A percentile compares a stretch with the other conserved stretches of the same genome.
These are phyloP conservation scores for Hypoxylon sp. DNA, from an alignment of 2,329 filamentous ascomycete genomes.

Conservation along the genomic window DNA sequence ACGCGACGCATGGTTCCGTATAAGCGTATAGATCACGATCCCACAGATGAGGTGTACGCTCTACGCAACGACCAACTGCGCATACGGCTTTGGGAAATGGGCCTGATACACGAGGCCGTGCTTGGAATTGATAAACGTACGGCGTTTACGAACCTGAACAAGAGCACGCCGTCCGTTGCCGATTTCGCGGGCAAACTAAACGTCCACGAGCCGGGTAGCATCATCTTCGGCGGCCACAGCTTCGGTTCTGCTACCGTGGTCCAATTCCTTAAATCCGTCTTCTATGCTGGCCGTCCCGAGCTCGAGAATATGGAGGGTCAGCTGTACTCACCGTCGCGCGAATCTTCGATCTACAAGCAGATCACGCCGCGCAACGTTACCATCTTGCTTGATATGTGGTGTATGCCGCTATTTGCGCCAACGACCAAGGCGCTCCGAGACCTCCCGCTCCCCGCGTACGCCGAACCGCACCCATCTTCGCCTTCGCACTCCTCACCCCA, in stretches of 20 bases:
- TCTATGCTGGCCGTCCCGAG: constrained; percentile 68
- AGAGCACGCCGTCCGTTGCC: constrained; percentile 62
- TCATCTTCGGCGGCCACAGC: constrained; percentile 83
- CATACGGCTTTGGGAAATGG: constrained; percentile 83
- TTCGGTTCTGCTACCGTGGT: constrained; percentile 81
- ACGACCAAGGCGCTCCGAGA: constrained; percentile 73
- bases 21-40: constrained; percentile 69
- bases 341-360: constrained; percentile 71
- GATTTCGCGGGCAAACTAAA: constrained; percentile 73
- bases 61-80: constrained; percentile 78
- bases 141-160: constrained; percentile 65
- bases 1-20: constrained; percentile 60
- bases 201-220: constrained; percentile 76
- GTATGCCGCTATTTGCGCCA: constrained; percentile 75
- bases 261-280: constrained; percentile 84
- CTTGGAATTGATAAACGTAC: constrained; percentile 72
- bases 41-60: constrained; percentile 73
- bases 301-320: constrained; percentile 64
- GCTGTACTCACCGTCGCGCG: constrained; percentile 69
- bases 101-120: constrained; percentile 76
- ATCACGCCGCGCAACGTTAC: constrained; percentile 75
- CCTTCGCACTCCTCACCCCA: constrained; percentile 9
- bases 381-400: constrained; percentile 85
- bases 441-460: constrained; percentile 80
- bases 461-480: constrained; percentile 49